These are phyloP conservation scores for Cyberlindnera mycetangii DNA, from an alignment of 805 yeast species.

Conservation along the genomic window DNA sequence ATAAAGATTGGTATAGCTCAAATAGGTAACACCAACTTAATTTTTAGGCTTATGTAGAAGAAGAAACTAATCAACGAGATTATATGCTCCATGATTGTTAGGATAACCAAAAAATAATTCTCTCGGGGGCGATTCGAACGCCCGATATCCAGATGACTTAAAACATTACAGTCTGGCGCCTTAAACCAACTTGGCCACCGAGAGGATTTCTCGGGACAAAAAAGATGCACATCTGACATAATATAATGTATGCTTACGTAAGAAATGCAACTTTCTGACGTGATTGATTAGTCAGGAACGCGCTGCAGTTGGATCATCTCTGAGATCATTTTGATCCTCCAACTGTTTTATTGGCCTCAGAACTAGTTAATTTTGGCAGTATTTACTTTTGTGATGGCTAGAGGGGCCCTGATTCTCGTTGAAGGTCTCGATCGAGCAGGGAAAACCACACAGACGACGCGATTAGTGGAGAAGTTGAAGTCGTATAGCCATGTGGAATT, in stretches of 20 bases:
- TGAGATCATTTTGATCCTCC: no score
- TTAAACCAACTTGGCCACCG: conserved; percentile 45
- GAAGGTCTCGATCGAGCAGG: conserved; percentile 97
- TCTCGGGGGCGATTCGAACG: conserved; percentile 52
- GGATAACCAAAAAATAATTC: conserved; percentile 28
- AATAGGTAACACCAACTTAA: no score
- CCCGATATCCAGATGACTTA: conserved; percentile 46
- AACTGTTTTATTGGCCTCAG: not conserved
- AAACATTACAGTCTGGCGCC: conserved; percentile 42
- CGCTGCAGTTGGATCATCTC: not conserved
- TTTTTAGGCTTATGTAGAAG: no score
- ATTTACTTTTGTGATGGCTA: conserved; percentile 14
- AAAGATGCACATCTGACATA: not conserved
- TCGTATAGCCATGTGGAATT: conserved; percentile 39
- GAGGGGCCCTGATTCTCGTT: conserved; percentile 77
- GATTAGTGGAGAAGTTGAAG: conserved; percentile 33
- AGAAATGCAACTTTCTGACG: not conserved
- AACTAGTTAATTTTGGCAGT: no score
- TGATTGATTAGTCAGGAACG: not conserved
- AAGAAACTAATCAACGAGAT: no score
- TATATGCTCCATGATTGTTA: no score
- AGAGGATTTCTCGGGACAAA: conserved; percentile 24
- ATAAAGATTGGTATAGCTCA: no score
- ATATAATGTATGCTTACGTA: not conserved
- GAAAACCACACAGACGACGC: conserved; percentile 75